These are phyloP conservation scores for Aspergillus sp. DNA, from an alignment of 2,329 filamentous ascomycete species.

Conservation along the genomic window DNA sequence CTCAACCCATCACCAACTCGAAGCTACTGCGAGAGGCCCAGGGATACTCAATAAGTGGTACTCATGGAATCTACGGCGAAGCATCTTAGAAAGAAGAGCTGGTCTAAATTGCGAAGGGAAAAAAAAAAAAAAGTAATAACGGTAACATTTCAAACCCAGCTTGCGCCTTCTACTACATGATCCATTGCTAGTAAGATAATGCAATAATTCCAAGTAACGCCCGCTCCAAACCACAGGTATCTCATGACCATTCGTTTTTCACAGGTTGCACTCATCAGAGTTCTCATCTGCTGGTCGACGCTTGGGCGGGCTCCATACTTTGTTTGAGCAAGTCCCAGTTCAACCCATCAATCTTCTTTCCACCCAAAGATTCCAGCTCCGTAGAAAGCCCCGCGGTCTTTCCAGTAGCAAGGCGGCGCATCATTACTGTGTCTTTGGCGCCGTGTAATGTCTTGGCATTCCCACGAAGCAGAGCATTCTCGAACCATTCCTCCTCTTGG, in stretches of 20 bases:
- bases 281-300: constrained; percentile 14
- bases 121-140: neutral
- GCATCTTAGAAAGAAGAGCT: neutral
- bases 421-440: constrained; percentile 71
- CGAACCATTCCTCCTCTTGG: constrained; percentile 73
- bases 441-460: constrained; percentile 64
- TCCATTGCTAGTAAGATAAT: constrained; percentile 5
- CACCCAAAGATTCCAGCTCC: constrained; percentile 40
- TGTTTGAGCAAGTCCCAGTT: constrained; percentile 52
- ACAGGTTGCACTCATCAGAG: constrained; percentile 1
- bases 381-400: constrained; percentile 39
- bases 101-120: neutral
- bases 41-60: neutral
- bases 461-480: constrained; percentile 64
- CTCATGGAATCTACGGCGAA: neutral
- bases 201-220: constrained; percentile 17
- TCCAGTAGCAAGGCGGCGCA: constrained; percentile 70
- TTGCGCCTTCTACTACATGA: constrained; percentile 1
- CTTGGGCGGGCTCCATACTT: constrained; percentile 32
- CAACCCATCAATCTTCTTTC: constrained; percentile 50
- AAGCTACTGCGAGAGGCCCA: neutral
- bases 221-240: constrained; percentile 17
- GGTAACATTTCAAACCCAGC: neutral
- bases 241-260: constrained; percentile 12
- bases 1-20: neutral